Evolutionary conservation across 1,284 basidiomycete genomes (phyloP), one percentile per base, ranked within the genome.

Genomic region (Cerioporus squamosus): DNA sequence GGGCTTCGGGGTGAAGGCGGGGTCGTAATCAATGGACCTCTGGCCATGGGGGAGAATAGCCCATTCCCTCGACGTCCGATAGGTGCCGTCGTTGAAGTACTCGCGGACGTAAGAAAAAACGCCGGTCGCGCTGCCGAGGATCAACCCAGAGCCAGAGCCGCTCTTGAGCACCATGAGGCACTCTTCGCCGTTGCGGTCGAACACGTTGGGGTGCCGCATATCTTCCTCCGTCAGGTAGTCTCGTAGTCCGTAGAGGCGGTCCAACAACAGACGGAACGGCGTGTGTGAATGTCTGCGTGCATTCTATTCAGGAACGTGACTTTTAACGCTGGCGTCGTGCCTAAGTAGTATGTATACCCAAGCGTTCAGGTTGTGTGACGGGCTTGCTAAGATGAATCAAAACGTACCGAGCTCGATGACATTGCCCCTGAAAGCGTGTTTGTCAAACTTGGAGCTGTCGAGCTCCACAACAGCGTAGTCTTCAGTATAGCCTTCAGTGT

Each of bases 91-190:
- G 57, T 72, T 61, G 59, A 51, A 51, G 50, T 68, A 66, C 57
- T 72, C 64, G 39, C 70, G 71, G 46, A 64, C 63, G 65, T 67
- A 53, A 20, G 69, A 72, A 39, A 58, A 53, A 59, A 67, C 15
- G 38, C 67, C 66, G 18, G 38, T 71, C 5, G 64, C 67, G 49
- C 67, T 65, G 20, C 71, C 72, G 50, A 72, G 45, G 46, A 68
- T 77, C 40, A 66, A 33, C 58, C 61, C 67, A 15, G 74, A 75
- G 20, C 70, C 55, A 39, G 53, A 52, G 44, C 75, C 74, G 53
- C 33, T 63, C 71, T 78, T 77, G 50, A 76, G 26, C 18, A 77
- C 76, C 36, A 74, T 33, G 14, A 75, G 48, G 59, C 63, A 73
- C 17, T 51, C 38, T 44, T 71, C 61, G 44, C 60, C 57, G 44